A percentile compares a stretch with the other conserved stretches of the same genome.
Conservation (phyloP, 2,329 filamentous ascomycete species). For the Raffaelea albimanens region DNA sequence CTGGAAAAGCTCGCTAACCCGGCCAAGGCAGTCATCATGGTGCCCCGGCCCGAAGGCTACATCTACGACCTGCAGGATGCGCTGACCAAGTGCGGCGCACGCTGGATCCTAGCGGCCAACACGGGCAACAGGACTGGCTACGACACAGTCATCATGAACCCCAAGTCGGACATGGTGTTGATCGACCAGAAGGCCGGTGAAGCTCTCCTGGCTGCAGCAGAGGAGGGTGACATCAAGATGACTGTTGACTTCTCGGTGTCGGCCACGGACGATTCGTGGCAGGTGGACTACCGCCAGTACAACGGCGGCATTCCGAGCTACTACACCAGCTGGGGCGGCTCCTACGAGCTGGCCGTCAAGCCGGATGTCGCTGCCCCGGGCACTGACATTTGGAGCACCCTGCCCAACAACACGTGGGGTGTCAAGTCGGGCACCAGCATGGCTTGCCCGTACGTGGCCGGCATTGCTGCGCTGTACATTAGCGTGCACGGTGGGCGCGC, state of each 20-base stretch:
- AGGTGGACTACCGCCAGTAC: neutral
- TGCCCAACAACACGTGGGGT: conserved; percentile 22
- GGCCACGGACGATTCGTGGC: neutral
- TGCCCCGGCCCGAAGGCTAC: too few relatives aligned
- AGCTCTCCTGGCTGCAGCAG: conserved; percentile 18
- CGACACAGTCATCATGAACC: neutral
- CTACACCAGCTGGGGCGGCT: conserved; percentile 33
- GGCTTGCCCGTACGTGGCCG: conserved; percentile 36
- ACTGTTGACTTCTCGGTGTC: conserved; percentile 16
- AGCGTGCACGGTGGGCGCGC: conserved; percentile 21
- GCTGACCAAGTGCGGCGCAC: too few relatives aligned
- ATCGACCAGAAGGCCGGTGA: neutral
- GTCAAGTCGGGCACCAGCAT: conserved; percentile 38
- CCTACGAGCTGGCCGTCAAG: conserved; percentile 31
- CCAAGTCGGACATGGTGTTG: neutral
- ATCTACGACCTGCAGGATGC: too few relatives aligned
- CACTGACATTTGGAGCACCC: conserved; percentile 34
- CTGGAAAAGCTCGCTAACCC: neutral
- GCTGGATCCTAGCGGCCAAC: too few relatives aligned
- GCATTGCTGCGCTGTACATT: conserved; percentile 27
- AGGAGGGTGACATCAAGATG: conserved; percentile 19
- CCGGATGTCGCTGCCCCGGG: conserved; percentile 33
- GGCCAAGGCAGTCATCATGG: neutral
- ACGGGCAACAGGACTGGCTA: too few relatives aligned
- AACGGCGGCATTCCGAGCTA: conserved; percentile 25